Percentiles rank a stretch among this genome's conserved stretches.
These are phyloP conservation scores for Mortierella alpina DNA, from an alignment of 192 early-diverging fungal species.

Conservation along the genomic window DNA sequence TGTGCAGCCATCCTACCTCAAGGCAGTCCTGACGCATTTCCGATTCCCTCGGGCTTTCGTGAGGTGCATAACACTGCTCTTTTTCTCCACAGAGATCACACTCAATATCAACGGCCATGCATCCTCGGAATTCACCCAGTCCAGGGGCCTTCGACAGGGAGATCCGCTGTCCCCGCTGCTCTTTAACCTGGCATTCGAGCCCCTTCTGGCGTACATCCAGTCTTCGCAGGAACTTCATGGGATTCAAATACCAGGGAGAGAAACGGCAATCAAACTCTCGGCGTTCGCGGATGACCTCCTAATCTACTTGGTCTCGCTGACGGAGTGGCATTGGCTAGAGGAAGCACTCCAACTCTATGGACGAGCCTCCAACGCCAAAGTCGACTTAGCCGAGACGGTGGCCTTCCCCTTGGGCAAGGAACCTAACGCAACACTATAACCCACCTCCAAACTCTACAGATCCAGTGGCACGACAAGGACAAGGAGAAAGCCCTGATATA, in stretches of 20 bases:
- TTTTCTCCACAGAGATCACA: conserved; percentile 30
- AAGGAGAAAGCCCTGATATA: neutral
- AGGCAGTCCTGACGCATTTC: neutral
- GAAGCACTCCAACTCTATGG: neutral
- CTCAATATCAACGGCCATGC: conserved; percentile 36
- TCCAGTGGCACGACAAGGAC: neutral
- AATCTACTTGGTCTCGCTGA: neutral
- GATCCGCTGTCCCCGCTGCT: no score
- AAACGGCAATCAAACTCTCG: neutral
- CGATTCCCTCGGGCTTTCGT: neutral
- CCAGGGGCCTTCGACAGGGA: conserved; percentile 43
- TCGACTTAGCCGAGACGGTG: conserved; percentile 31
- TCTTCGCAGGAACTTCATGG: no score
- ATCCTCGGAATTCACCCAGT: conserved; percentile 7
- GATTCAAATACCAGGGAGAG: neutral
- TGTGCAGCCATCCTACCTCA: conserved; percentile 25
- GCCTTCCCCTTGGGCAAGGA: neutral
- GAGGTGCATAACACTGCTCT: neutral
- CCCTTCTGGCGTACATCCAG: no score
- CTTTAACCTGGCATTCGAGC: no score
- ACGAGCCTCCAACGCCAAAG: conserved; percentile 17
- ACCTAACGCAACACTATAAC: neutral
- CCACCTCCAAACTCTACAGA: neutral
- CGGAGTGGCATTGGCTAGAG: conserved; percentile 12
- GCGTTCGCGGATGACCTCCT: conserved; percentile 43